Percentiles rank a stretch among this genome's conserved stretches.
Evolutionary conservation across 305 asterid genomes (phyloP).

Genomic region (Withania somnifera): DNA sequence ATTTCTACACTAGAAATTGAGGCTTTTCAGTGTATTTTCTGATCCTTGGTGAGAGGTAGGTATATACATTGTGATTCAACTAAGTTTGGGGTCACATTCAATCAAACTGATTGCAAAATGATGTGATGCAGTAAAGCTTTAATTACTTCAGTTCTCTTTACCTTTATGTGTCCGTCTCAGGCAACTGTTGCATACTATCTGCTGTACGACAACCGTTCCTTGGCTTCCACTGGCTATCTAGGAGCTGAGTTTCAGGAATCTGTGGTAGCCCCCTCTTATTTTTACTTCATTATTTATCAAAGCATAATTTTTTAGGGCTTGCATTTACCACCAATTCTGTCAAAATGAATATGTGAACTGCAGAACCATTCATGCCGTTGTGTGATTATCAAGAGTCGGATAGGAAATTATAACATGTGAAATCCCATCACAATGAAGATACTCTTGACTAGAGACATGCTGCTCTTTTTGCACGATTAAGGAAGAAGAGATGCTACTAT

Average conservation of each 20-base stretch:
- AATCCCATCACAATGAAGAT: neutral
- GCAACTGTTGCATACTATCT: constrained; percentile 90
- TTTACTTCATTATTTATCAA: neutral
- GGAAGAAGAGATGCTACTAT: neutral
- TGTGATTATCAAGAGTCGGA: neutral
- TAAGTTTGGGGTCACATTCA: neutral
- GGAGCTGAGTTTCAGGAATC: constrained; percentile 71
- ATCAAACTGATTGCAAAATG: neutral
- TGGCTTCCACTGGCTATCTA: constrained; percentile 59
- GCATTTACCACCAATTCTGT: neutral
- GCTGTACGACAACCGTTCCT: constrained; percentile 61
- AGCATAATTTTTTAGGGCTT: neutral
- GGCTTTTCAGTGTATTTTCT: neutral
- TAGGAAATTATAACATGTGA: neutral
- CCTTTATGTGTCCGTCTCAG: constrained; percentile 22
- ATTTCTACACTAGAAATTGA: neutral
- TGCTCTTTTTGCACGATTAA: neutral
- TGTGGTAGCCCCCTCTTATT: constrained; percentile 32
- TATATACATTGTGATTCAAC: neutral
- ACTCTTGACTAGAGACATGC: neutral
- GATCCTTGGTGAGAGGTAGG: neutral
- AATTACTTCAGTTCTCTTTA: neutral
- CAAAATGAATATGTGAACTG: neutral
- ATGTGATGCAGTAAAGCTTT: neutral
- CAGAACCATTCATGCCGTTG: neutral